These are phyloP conservation scores for Phytophthora niederhauseri DNA, from an alignment of 352 stramenopile genomes.

Conservation along the genomic window DNA sequence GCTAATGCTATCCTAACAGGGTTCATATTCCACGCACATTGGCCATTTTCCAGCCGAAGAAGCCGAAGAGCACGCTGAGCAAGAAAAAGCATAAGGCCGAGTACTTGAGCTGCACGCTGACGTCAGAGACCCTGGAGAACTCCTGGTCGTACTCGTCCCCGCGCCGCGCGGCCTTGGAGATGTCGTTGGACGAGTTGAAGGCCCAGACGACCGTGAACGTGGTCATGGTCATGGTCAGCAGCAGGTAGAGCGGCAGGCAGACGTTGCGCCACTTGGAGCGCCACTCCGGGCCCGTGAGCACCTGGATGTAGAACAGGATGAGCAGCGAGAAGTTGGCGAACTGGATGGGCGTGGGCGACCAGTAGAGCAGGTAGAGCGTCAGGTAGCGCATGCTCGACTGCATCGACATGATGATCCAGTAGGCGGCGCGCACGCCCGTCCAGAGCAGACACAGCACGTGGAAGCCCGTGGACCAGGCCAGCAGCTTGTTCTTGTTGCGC, in stretches of 20 bases:
- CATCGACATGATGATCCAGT: conserved; percentile 86
- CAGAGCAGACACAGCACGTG: conserved; percentile 82
- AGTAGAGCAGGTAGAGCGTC: conserved; percentile 88
- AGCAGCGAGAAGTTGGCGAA: conserved; percentile 91
- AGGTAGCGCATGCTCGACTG: conserved; percentile 79
- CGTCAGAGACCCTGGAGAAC: conserved; percentile 78
- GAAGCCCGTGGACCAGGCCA: conserved; percentile 87
- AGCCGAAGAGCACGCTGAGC: conserved; percentile 79
- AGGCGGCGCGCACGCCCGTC: conserved; percentile 79
- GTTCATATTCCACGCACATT: conserved; percentile 45
- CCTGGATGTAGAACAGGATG: conserved; percentile 90
- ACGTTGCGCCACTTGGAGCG: conserved; percentile 73
- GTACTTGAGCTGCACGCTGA: conserved; percentile 84
- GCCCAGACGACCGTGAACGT: conserved; percentile 89
- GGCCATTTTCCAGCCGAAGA: conserved; percentile 89
- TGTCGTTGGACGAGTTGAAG: conserved; percentile 86
- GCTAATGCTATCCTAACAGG: neutral
- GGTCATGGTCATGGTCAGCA: conserved; percentile 82
- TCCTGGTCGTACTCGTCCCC: conserved; percentile 87
- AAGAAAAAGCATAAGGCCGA: conserved; percentile 83
- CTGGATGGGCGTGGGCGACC: conserved; percentile 86
- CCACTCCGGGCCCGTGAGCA: conserved; percentile 82
- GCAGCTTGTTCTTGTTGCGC: conserved; percentile 84
- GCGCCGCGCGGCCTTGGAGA: conserved; percentile 63
- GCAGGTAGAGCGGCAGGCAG: conserved; percentile 83